These are phyloP conservation scores for Nakaseomyces glabratus DNA, from an alignment of 1,139 yeast genomes.

Conservation along the genomic window DNA sequence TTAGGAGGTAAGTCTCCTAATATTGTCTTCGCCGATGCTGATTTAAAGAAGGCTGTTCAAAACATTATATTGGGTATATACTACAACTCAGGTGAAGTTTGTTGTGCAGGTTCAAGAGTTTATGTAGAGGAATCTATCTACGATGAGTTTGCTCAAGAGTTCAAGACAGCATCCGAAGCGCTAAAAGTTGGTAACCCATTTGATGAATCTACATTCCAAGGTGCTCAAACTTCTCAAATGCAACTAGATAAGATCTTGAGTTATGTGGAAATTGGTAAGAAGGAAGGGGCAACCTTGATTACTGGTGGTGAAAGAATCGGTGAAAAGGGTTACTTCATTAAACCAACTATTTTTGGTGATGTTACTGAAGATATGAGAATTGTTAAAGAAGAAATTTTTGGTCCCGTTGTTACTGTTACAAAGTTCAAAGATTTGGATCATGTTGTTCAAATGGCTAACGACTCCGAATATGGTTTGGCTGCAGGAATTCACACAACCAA, in stretches of 20 bases:
- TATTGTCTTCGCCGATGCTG: constrained; percentile 49
- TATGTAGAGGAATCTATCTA: constrained; percentile 50
- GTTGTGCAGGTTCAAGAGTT: constrained; percentile 58
- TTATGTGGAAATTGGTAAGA: constrained; percentile 48
- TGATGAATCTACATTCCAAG: constrained; percentile 48
- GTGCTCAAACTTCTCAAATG: constrained; percentile 50
- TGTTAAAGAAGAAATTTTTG: constrained; percentile 61
- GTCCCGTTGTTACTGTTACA: constrained; percentile 52
- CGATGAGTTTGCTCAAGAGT: constrained; percentile 41
- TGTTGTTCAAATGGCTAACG: constrained; percentile 45
- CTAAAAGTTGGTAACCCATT: constrained; percentile 53
- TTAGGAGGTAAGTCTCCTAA: constrained; percentile 60
- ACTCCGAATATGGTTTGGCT: constrained; percentile 52
- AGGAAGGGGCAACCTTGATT: constrained; percentile 49
- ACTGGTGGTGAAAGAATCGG: constrained; percentile 53
- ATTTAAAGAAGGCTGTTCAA: constrained; percentile 40
- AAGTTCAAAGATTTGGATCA: constrained; percentile 49
- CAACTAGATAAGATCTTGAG: constrained; percentile 49
- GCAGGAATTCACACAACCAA: constrained; percentile 53
- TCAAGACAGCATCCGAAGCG: constrained; percentile 40
- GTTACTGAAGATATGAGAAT: constrained; percentile 54
- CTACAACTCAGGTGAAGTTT: constrained; percentile 59
- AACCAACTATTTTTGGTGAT: constrained; percentile 63
- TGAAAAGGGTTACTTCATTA: constrained; percentile 51
- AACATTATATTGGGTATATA: constrained; percentile 39